phyloP scores from a whole-genome alignment of 2,329 filamentous ascomycete genomes.

The Ceratocystis destructans region DNA sequence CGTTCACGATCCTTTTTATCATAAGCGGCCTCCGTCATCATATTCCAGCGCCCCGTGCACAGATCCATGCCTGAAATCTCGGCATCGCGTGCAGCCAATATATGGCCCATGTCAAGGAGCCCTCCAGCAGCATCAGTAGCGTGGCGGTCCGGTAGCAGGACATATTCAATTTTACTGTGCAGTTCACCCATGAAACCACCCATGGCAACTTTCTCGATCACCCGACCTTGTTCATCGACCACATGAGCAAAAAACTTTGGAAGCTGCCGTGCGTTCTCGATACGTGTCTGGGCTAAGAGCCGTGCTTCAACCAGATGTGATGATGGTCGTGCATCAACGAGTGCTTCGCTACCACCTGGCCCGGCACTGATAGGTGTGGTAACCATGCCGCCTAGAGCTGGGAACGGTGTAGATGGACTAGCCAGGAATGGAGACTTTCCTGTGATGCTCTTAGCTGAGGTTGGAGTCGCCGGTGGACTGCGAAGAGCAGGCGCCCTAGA shows the following conservation, averaged over 20 bases:
- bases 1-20: conserved; percentile 36
- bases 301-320: conserved; percentile 41
- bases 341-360: not conserved
- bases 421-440: conserved; percentile 19
- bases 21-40: conserved; percentile 24
- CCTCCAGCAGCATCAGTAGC: conserved; percentile 43
- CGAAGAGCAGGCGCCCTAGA: conserved; percentile 20
- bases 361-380: conserved; percentile 23
- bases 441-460: conserved; percentile 10
- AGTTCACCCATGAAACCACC: conserved; percentile 49
- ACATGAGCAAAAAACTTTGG: conserved; percentile 48
- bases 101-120: conserved; percentile 38
- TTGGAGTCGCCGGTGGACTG: conserved; percentile 18
- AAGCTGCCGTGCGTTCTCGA: conserved; percentile 41
- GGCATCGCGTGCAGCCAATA: conserved; percentile 37
- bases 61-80: conserved; percentile 28
- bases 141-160: conserved; percentile 43
- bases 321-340: conserved; percentile 23
- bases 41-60: conserved; percentile 37
- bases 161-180: conserved; percentile 46
- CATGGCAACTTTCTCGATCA: conserved; percentile 41
- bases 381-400: not conserved
- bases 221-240: conserved; percentile 36
- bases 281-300: conserved; percentile 49
- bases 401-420: conserved; percentile 19